These are phyloP conservation scores for Russula dissimulans DNA, from an alignment of 768 basidiomycete species.

Conservation along the genomic window DNA sequence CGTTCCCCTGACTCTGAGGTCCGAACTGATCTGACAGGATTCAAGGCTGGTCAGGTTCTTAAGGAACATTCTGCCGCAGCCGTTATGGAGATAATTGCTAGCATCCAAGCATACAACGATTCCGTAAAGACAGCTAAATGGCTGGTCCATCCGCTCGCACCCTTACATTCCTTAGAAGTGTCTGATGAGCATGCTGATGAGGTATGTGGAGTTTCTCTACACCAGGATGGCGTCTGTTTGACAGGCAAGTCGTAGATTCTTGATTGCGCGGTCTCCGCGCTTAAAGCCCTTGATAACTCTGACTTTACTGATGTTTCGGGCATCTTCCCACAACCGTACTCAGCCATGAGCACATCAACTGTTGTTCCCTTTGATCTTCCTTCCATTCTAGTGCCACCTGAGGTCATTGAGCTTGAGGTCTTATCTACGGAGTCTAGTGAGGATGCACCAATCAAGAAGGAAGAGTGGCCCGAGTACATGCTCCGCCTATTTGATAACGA, in stretches of 20 bases:
- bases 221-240: not conserved
- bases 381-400: conserved; percentile 76
- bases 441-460: conserved; percentile 65
- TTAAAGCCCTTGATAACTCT: conserved; percentile 51
- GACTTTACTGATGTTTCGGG: conserved; percentile 49
- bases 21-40: not conserved
- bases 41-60: conserved; percentile 59
- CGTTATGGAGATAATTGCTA: conserved; percentile 57
- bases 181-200: conserved; percentile 50
- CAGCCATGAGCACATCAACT: conserved; percentile 35
- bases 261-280: conserved; percentile 55
- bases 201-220: conserved; percentile 30
- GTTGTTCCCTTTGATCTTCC: conserved; percentile 59
- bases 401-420: conserved; percentile 72
- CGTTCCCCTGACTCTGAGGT: not conserved
- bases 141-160: conserved; percentile 54
- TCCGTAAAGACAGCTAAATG: conserved; percentile 47
- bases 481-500: conserved; percentile 56
- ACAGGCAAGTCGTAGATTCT: conserved; percentile 44
- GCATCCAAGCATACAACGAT: conserved; percentile 65
- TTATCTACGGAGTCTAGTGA: conserved; percentile 61
- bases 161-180: conserved; percentile 38
- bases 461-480: conserved; percentile 74
- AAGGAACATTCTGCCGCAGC: conserved; percentile 51
- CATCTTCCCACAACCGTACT: conserved; percentile 60